These are phyloP conservation scores for Saccharomycopsis synnaedendra DNA, from an alignment of 805 yeast species.

Conservation along the genomic window DNA sequence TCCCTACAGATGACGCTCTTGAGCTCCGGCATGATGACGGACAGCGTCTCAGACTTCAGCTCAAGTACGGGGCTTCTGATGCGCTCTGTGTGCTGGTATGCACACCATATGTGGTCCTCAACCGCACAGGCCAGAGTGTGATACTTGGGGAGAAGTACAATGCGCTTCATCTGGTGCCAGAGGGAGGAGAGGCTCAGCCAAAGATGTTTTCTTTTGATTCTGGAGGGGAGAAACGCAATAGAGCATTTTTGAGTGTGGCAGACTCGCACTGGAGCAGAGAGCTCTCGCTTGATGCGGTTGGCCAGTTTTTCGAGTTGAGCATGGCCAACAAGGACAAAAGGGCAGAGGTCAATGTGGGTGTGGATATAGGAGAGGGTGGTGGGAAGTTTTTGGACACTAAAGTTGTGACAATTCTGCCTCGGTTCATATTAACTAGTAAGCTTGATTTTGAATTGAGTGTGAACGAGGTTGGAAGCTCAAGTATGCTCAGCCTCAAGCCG, in stretches of 20 bases:
- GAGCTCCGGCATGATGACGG: constrained; percentile 49
- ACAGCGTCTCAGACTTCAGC: constrained; percentile 48
- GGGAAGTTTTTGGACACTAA: constrained; percentile 74
- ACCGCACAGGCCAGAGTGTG: constrained; percentile 63
- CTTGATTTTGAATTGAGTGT: constrained; percentile 45
- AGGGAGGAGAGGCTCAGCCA: constrained; percentile 32
- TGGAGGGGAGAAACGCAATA: constrained; percentile 43
- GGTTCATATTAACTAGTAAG: constrained; percentile 64
- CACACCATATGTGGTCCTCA: constrained; percentile 76
- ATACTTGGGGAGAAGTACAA: constrained; percentile 47
- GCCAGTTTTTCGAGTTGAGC: constrained; percentile 55
- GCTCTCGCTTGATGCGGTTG: constrained; percentile 81
- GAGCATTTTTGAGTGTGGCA: constrained; percentile 55
- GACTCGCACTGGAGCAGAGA: constrained; percentile 66
- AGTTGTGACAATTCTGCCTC: constrained; percentile 69
- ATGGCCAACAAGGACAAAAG: constrained; percentile 38
- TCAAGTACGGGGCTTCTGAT: constrained; percentile 34
- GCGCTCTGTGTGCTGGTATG: constrained; percentile 51
- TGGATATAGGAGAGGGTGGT: constrained; percentile 68
- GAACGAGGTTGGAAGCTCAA: constrained; percentile 57
- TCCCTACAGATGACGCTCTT: constrained; percentile 43
- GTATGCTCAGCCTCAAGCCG: constrained; percentile 33
- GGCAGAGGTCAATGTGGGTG: constrained; percentile 63
- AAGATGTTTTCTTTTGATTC: constrained; percentile 77
- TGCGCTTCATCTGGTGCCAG: constrained; percentile 34